Evolutionary conservation across 805 yeast species (phyloP), one percentile per base, ranked within the genome.

Genomic region (Starmerella stellata): DNA sequence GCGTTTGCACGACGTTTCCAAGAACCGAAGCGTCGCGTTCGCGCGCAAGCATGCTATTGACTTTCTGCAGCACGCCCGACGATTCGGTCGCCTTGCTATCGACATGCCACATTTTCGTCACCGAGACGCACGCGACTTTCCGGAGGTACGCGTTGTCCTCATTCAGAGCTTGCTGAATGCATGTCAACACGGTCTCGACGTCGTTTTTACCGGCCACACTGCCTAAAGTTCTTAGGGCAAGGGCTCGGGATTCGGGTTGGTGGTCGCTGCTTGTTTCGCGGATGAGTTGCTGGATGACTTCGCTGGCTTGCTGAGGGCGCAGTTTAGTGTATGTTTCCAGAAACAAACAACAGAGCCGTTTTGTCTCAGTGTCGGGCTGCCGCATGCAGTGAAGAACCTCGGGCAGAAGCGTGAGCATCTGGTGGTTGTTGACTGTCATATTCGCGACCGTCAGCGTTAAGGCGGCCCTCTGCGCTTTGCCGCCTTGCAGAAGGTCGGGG

Each of bases 401-500:
- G 1, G 75, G 74, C 51, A 75, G 69, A 39, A 87, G 54, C 16
- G 60, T 55, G 9, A 72, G 64, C 70, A 83, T 71, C 52, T 87
- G 95, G 40, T 68, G 68, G 55, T 80, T 81, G 36, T 83, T 82
- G 58, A 82, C 65, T 4, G 92, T 76, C 57, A 82, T 68, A 56
- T 83, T 85, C 32, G 93, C 87, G 5, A 85, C 65, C 21, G 82
- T 68, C 51, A 78, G 78, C 55, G 75, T 75, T 51, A 87, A 54
- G 1, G 74, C 66, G 9, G 61, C 58, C 48, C 68, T 71, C 39
- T 58, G 60, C 37, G 58, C 55, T 43, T 53, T 56, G 47, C 61
- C 64, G 35, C 52, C 56, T 15, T 47, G 42, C 30, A 52, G 47
- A 35, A 60, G 49, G 35, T 57, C 61, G 4, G 49, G 48, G 36